phyloP scores from a whole-genome alignment of 306 rosid genomes.

The Oxytropis ochrocephala region DNA sequence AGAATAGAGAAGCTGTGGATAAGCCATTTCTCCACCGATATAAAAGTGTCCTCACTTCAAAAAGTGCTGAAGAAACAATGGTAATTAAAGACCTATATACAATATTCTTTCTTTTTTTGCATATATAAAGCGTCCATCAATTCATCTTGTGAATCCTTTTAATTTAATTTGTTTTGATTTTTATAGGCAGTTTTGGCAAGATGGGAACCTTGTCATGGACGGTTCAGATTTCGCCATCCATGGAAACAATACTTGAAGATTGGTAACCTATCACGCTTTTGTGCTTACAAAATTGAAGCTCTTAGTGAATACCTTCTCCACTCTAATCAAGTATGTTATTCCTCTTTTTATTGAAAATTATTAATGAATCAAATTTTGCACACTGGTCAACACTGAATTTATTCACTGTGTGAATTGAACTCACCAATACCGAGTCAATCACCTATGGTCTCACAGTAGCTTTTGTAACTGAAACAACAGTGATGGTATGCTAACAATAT shows the following conservation, averaged over 20 bases:
- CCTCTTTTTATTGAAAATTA: too few relatives aligned
- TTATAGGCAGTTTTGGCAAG: slow-evolving; percentile 48
- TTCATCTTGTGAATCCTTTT: neutral
- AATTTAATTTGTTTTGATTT: neutral
- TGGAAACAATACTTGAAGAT: slow-evolving; percentile 55
- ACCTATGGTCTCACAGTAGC: too few relatives aligned
- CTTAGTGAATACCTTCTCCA: slow-evolving; percentile 28
- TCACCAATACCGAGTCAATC: too few relatives aligned
- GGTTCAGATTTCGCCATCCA: slow-evolving; percentile 49
- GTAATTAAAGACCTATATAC: slow-evolving; percentile 25
- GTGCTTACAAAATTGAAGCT: slow-evolving; percentile 52
- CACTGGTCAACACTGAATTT: too few relatives aligned
- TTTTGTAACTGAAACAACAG: too few relatives aligned
- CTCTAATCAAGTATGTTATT: slow-evolving; percentile 16
- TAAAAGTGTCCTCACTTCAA: slow-evolving; percentile 40
- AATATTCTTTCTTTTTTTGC: too few relatives aligned
- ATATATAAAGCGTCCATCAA: too few relatives aligned
- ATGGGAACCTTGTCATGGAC: slow-evolving; percentile 59
- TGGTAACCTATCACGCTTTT: slow-evolving; percentile 34
- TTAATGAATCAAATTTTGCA: too few relatives aligned
- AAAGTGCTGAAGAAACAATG: slow-evolving; percentile 40
- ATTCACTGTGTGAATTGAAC: too few relatives aligned
- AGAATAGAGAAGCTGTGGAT: neutral
- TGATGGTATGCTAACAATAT: neutral
- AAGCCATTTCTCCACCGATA: slow-evolving; percentile 28